Base-by-base conservation (phyloP, 306 rosid species). In the Cercis canadensis region DNA sequence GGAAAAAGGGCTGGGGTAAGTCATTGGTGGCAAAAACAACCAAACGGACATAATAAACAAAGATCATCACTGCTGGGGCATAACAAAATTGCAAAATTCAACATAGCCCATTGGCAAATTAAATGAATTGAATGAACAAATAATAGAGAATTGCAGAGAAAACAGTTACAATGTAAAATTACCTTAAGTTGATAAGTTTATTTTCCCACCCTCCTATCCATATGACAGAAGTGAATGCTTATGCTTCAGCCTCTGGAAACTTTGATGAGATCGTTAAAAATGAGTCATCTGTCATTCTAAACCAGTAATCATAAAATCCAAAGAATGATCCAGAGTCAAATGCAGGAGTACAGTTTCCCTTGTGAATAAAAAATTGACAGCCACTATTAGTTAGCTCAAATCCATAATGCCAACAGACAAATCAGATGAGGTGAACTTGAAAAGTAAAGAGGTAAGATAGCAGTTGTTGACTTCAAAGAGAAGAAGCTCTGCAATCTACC, bases 391-490 rank as follows among this genome's bases (percentile, higher is more conserved):
- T 58, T 32, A 57, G 62, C 75, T 53, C 61, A 56, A 45, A 63
- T 19, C 43, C 43, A 19, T 21, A 52, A 49, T 52, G 43, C 47
- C 62, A 49, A 58, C 57, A 49, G 69, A 72, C 66, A 57, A 57
- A 53, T 43, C 51, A 61, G 69, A 76, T 58, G 53, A 32, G 70
- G 39, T 36, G 74, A 46, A 72, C 32, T 32, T 57, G 55, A 49
- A 77, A 43, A 12, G 17, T 19, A 44, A 13, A 37, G 24, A 65
- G 36, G 29, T 59, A 43, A 36, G 11, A 46, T 24, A 62, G 56
- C 59, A 46, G 32, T 71, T 10, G n/a, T 15, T 13, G 62, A 49
- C 78, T 60, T 76, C 78, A 53, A 45, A 56, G 58, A 37, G 44
- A 37, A 57, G 55, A 53, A 49, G 59, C 51, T 46, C 21, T 51